Conservation (phyloP, 2,329 filamentous ascomycete species). For the Hymenoscyphus fructigenus region DNA sequence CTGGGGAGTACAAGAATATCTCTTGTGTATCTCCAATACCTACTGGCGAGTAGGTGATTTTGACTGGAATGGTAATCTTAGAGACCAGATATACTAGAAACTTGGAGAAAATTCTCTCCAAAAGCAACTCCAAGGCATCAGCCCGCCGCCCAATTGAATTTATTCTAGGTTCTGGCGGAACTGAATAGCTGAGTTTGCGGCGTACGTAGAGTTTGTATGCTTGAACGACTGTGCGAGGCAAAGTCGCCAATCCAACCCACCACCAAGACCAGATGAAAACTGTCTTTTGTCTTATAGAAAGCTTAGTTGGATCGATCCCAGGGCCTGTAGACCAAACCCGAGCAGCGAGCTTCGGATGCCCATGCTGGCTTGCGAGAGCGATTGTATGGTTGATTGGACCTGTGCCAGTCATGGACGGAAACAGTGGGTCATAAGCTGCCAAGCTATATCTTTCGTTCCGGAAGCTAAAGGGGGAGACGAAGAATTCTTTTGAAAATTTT, state of each 20-base stretch:
- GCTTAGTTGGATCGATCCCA: slow-evolving; percentile 49
- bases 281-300: slow-evolving; percentile 45
- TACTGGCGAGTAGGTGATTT: slow-evolving; percentile 54
- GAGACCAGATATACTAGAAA: slow-evolving; percentile 53
- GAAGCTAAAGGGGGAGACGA: slow-evolving; percentile 74
- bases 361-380: slow-evolving; percentile 57
- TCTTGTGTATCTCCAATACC: slow-evolving; percentile 43
- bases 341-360: slow-evolving; percentile 60
- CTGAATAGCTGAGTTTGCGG: slow-evolving; percentile 61
- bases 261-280: slow-evolving; percentile 58
- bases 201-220: slow-evolving; percentile 57
- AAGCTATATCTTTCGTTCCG: slow-evolving; percentile 55
- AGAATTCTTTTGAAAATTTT: slow-evolving; percentile 69
- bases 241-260: slow-evolving; percentile 66
- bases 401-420: slow-evolving; percentile 39
- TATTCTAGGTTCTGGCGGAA: slow-evolving; percentile 59
- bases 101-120: slow-evolving; percentile 48
- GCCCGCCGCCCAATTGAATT: slow-evolving; percentile 55
- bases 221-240: slow-evolving; percentile 64
- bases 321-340: slow-evolving; percentile 54
- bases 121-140: slow-evolving; percentile 46
- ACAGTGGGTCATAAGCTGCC: slow-evolving; percentile 48
- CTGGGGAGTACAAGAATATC: slow-evolving; percentile 42
- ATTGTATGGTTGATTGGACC: slow-evolving; percentile 58
- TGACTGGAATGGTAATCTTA: slow-evolving; percentile 44